A percentile compares a stretch with the other conserved stretches of the same genome.
phyloP scores from a whole-genome alignment of 305 asterid genomes.

The Fraxinus floribunda region DNA sequence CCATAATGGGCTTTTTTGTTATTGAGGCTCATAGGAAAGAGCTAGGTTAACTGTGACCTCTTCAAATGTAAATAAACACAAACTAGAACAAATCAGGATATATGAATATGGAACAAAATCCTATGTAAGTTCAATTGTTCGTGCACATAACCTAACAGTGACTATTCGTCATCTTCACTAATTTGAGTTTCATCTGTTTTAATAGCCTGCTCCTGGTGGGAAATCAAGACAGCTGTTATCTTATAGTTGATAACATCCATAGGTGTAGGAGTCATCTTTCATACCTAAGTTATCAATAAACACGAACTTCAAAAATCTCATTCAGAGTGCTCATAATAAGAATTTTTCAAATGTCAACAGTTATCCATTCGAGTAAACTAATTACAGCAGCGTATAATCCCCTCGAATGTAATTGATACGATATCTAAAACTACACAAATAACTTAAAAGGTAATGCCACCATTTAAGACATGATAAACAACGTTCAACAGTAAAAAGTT shows the following conservation, averaged over 20 bases:
- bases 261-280: neutral
- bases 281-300: neutral
- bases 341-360: constrained; percentile 7
- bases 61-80: neutral
- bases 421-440: neutral
- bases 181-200: neutral
- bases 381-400: neutral
- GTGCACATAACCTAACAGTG: neutral
- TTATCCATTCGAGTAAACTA: neutral
- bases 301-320: neutral
- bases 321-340: neutral
- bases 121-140: neutral
- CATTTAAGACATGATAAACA: neutral
- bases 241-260: neutral
- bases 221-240: neutral
- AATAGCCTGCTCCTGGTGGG: neutral
- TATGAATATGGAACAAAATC: neutral
- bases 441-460: neutral
- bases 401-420: neutral
- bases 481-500: neutral
- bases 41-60: neutral
- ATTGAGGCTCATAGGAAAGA: neutral
- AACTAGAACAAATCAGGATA: neutral
- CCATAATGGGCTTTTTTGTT: neutral
- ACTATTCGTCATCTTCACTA: neutral